Base-by-base conservation (phyloP, 2,329 filamentous ascomycete species). In the Talaromyces funiculosus region DNA sequence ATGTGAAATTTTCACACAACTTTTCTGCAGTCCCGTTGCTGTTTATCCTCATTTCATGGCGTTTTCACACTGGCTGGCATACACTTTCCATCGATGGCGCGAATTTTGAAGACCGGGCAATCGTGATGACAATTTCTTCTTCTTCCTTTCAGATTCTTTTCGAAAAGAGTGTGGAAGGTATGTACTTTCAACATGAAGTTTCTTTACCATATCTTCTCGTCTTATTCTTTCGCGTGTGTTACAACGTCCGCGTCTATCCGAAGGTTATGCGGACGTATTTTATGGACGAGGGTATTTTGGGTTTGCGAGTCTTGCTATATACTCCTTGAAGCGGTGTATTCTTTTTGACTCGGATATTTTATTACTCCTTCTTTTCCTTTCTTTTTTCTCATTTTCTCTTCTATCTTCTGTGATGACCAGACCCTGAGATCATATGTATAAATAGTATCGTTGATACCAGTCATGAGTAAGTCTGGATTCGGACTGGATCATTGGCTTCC, bases 21-120 rank as follows among this genome's bases (percentile, higher is more conserved):
- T 59, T 58, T 64, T 60, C 57, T 56, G 57, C 47, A 63, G 38
- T 53, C 26, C 55, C 58, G 18, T 61, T 65, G 60, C 33, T 61
- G 66, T 29, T 55, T 58, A 29, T 54, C 43, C 33, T 62, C 35
- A 60, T 62, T 63, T 54, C 49, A 33, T 62, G 57, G 60, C 60
- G 60, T 61, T 54, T 58, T 58, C 55, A 61, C 60, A 57, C 55
- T 58, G 47, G 60, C 53, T 53, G 60, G 55, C 24, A 53, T 61
- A 33, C 37, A 40, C 45, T 59, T 33, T 24, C 51, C 51, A 61
- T 38, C 55, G 43, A 53, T 24, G 60, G 60, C 60, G 54, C 53
- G 60, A 47, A 58, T 42, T 38, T 20, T 24, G n/a, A 54, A 61
- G 33, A 40, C 49, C 31, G 31, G 47, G 35, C 47, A 61, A 54